phyloP scores from a whole-genome alignment of 208 protist species.

The Trypanosoma grayi region DNA sequence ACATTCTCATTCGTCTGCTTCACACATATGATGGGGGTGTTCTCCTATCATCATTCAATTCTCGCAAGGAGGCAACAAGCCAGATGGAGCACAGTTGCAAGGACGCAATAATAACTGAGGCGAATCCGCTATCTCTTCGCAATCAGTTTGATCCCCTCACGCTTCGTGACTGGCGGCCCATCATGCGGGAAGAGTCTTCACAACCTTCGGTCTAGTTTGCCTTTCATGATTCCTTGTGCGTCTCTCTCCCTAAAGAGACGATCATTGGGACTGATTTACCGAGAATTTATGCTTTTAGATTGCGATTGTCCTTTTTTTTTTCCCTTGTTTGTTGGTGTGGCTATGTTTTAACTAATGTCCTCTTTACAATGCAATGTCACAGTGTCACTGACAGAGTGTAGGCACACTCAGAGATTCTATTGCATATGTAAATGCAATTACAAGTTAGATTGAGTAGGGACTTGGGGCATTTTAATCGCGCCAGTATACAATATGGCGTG shows the following conservation, averaged over 20 bases:
- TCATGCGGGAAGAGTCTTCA: background rate
- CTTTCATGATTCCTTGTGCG: too few species aligned
- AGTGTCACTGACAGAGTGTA: too few species aligned
- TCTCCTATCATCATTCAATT: background rate
- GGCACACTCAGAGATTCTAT: too few species aligned
- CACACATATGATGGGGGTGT: background rate
- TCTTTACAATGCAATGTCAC: conserved; percentile 7
- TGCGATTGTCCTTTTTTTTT: background rate
- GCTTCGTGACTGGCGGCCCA: background rate
- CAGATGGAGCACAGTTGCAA: background rate
- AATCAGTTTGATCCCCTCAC: background rate
- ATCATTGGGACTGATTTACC: too few species aligned
- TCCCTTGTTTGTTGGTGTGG: conserved; percentile 1
- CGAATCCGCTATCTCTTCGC: background rate
- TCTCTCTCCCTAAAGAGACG: too few species aligned
- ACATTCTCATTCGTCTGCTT: conserved; percentile 16
- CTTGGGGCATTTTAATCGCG: too few species aligned
- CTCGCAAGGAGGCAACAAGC: background rate
- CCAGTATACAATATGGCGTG: background rate
- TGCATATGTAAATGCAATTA: too few species aligned
- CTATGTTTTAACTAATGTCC: too few species aligned
- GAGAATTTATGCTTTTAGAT: background rate
- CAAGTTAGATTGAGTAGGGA: too few species aligned
- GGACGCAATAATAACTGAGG: background rate
- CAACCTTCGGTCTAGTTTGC: too few species aligned